Percentiles rank a stretch among this genome's conserved stretches.
Evolutionary conservation across 83 land plant species (phyloP).

Genomic region (Diphasiastrum complanatum): DNA sequence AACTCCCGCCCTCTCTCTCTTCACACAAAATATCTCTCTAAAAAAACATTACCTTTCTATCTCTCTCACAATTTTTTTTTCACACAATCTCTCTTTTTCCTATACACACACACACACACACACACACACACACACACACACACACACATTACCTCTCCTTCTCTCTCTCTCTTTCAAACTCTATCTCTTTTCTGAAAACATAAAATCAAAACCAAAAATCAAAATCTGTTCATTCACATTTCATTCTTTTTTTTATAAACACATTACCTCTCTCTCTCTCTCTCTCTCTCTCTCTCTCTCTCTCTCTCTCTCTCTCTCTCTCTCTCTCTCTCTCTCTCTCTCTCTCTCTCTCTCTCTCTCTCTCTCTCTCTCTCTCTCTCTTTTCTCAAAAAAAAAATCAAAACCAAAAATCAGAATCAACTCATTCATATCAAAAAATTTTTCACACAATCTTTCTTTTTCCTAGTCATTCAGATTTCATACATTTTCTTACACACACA

Average conservation of each 20-base stretch:
- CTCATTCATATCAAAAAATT: too few species aligned
- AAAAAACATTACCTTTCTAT: too few species aligned
- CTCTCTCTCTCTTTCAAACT: too few species aligned
- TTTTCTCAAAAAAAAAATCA: too few species aligned
- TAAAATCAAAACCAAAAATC: too few species aligned
- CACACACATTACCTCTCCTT: neutral
- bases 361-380: neutral
- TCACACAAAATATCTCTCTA: too few species aligned
- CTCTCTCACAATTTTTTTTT: too few species aligned
- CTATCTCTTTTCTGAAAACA: too few species aligned
- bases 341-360: neutral
- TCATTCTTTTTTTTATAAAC: neutral
- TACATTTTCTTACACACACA: neutral
- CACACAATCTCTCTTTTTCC: neutral
- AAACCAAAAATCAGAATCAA: too few species aligned
- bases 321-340: neutral
- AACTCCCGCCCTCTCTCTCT: too few species aligned
- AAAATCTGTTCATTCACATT: slow-evolving; percentile 9
- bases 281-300: neutral
- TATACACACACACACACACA: slow-evolving; percentile 8
- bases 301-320: slow-evolving; percentile 1
- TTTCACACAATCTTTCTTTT: too few species aligned
- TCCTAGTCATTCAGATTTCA: neutral
- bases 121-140: slow-evolving; percentile 3
- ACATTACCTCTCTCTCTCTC: neutral